Evolutionary conservation across 2,329 filamentous ascomycete genomes (phyloP).

Genomic region (Venturiaceae sp.): DNA sequence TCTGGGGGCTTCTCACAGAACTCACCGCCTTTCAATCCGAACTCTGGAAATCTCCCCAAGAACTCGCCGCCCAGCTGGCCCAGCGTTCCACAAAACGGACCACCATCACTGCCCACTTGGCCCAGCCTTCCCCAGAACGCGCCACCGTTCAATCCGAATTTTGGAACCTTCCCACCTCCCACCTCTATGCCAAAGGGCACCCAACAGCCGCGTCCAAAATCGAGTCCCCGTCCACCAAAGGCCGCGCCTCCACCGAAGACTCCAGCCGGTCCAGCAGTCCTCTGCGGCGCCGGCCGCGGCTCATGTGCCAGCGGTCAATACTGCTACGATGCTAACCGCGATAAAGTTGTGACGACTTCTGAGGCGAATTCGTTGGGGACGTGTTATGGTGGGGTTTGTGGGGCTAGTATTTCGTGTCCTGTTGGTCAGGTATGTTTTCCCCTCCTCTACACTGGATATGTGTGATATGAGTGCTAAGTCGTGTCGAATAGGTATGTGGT

Average conservation of each 20-base stretch:
- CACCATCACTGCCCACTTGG: too few relatives aligned
- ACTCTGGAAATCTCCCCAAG: too few relatives aligned
- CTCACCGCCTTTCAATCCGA: too few relatives aligned
- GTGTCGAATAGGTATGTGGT: not conserved
- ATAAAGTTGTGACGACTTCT: not conserved
- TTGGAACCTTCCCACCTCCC: too few relatives aligned
- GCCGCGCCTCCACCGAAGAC: not conserved
- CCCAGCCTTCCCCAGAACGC: too few relatives aligned
- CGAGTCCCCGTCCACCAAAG: not conserved
- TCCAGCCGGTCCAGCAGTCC: not conserved
- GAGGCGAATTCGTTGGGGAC: not conserved
- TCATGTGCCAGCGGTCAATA: not conserved
- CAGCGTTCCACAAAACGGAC: too few relatives aligned
- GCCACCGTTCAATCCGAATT: too few relatives aligned
- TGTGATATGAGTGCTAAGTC: not conserved
- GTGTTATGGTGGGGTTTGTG: not conserved
- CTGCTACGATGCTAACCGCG: constrained; percentile 1
- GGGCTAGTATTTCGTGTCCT: not conserved
- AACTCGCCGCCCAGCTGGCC: too few relatives aligned
- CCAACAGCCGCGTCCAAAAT: constrained; percentile 12
- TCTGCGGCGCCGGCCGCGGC: not conserved
- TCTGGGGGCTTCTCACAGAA: too few relatives aligned
- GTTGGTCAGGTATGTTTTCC: not conserved
- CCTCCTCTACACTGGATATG: not conserved
- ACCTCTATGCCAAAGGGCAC: too few relatives aligned